Conservation (phyloP, 108 stramenopile species). For the Nitzschia palea region DNA sequence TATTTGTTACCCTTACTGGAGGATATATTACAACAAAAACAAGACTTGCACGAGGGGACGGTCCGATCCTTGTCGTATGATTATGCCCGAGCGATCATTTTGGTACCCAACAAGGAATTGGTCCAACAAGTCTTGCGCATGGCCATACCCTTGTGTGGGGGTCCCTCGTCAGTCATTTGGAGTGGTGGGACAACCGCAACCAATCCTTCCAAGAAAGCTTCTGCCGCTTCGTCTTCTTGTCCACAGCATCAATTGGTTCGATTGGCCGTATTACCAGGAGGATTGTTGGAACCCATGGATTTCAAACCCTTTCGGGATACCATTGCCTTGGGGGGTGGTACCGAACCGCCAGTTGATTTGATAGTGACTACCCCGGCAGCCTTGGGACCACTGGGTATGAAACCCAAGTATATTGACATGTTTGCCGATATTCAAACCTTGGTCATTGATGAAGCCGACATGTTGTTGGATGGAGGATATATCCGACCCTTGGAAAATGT, state of each 20-base stretch:
- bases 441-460: constrained; percentile 96
- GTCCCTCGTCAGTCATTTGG: constrained; percentile 18
- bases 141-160: constrained; percentile 60
- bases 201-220: constrained; percentile 1
- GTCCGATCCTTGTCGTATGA: constrained; percentile 47
- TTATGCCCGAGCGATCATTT: constrained; percentile 75
- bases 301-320: constrained; percentile 78
- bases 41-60: constrained; percentile 5
- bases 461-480: constrained; percentile 96
- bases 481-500: constrained; percentile 84
- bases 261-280: constrained; percentile 82
- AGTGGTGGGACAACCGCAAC: constrained; percentile 37
- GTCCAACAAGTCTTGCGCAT: constrained; percentile 86
- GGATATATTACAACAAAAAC: constrained; percentile 63
- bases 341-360: constrained; percentile 81
- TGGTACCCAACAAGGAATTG: constrained; percentile 91
- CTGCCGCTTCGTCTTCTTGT: constrained; percentile 1
- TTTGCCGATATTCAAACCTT: constrained; percentile 85
- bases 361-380: constrained; percentile 94
- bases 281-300: constrained; percentile 66
- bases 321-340: constrained; percentile 35
- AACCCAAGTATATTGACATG: constrained; percentile 84
- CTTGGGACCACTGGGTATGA: constrained; percentile 86
- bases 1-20: constrained; percentile 91
- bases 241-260: constrained; percentile 47